These are phyloP conservation scores for Yamadazyma paraphyllophila DNA, from an alignment of 805 yeast species.

Conservation along the genomic window DNA sequence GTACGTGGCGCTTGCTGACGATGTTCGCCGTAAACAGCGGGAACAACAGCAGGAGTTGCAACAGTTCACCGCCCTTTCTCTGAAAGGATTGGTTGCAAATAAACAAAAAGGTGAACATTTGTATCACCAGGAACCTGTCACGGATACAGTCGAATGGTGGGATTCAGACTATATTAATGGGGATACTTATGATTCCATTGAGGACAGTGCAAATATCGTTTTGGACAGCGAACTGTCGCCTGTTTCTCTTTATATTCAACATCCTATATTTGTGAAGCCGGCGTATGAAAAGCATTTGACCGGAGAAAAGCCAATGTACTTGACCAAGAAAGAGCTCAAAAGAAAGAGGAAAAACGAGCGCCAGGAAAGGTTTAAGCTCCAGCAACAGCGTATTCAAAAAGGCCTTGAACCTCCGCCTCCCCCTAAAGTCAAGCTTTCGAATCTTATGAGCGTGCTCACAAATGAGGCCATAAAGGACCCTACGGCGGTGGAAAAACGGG, in stretches of 20 bases:
- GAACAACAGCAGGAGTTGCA: conserved; percentile 27
- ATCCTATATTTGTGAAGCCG: conserved; percentile 67
- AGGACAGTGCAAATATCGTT: conserved; percentile 18
- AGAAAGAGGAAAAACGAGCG: conserved; percentile 71
- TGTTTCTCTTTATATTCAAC: conserved; percentile 72
- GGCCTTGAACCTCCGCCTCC: conserved; percentile 88
- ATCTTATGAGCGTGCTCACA: conserved; percentile 82
- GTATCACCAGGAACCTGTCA: conserved; percentile 52
- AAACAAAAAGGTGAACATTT: conserved; percentile 53
- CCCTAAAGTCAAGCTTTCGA: conserved; percentile 81
- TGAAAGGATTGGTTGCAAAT: conserved; percentile 52
- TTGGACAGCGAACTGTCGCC: conserved; percentile 45
- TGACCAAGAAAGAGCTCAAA: conserved; percentile 77
- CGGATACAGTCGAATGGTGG: conserved; percentile 81
- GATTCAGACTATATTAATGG: conserved; percentile 54
- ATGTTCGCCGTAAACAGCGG: conserved; percentile 49
- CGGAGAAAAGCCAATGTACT: conserved; percentile 46
- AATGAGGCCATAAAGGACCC: conserved; percentile 87
- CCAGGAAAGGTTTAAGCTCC: conserved; percentile 58
- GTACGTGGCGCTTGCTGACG: conserved; percentile 53
- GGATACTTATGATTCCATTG: conserved; percentile 30
- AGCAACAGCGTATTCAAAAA: conserved; percentile 71
- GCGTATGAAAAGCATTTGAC: conserved; percentile 53
- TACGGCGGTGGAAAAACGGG: conserved; percentile 75
- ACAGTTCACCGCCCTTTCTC: conserved; percentile 26